These are phyloP conservation scores for Areca catechu DNA, from an alignment of 176 grass and related monocot genomes.

Conservation along the genomic window DNA sequence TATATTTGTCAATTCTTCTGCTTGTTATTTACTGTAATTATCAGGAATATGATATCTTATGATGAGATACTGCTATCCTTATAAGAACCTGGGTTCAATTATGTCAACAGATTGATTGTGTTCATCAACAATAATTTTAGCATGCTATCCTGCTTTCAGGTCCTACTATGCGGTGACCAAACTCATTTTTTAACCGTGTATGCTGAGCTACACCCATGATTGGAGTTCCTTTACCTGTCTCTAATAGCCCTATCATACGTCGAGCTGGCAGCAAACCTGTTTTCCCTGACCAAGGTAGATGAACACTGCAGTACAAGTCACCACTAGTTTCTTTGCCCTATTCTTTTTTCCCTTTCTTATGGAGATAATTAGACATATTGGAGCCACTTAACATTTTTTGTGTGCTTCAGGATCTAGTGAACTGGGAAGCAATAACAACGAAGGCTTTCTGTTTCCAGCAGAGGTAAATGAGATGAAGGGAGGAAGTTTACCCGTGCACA, in stretches of 20 bases:
- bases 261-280: slow-evolving; percentile 28
- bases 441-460: slow-evolving; percentile 8
- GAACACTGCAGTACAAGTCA: background rate
- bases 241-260: slow-evolving; percentile 28
- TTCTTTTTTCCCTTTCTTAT: too few relatives aligned
- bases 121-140: background rate
- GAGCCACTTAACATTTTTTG: background rate
- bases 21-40: too few relatives aligned
- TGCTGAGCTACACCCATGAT: slow-evolving; percentile 16
- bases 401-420: slow-evolving; percentile 22
- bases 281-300: background rate
- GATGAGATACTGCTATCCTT: too few relatives aligned
- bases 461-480: slow-evolving; percentile 62
- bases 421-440: background rate
- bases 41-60: too few relatives aligned
- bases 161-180: background rate
- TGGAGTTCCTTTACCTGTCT: slow-evolving; percentile 16
- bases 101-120: too few relatives aligned
- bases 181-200: background rate
- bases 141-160: background rate
- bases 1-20: too few relatives aligned
- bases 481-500: slow-evolving; percentile 27
- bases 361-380: too few relatives aligned
- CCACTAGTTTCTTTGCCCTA: background rate
- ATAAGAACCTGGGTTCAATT: too few relatives aligned